Percentiles rank a stretch among this genome's conserved stretches.
Conservation (phyloP, 768 basidiomycete genomes). For the Leccinum uliginosum region DNA sequence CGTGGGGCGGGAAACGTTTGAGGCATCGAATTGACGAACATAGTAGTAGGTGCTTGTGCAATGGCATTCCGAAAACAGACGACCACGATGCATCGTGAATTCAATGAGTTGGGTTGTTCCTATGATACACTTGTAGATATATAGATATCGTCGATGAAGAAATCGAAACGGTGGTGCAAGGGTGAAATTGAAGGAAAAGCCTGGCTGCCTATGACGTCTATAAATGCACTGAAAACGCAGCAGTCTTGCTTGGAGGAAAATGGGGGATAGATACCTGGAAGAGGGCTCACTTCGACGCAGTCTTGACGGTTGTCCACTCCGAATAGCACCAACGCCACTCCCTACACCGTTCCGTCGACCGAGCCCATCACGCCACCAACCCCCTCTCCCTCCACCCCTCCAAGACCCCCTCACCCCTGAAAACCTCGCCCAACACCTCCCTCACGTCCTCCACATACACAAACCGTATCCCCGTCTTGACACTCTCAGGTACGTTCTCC, state of each 20-base stretch:
- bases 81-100: not conserved
- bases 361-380: slow-evolving; percentile 28
- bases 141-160: not conserved
- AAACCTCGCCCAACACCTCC: slow-evolving; percentile 87
- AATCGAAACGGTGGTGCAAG: not conserved
- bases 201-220: not conserved
- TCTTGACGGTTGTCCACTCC: not conserved
- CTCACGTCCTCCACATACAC: slow-evolving; percentile 93
- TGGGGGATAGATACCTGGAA: not conserved
- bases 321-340: not conserved
- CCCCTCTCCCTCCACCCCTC: slow-evolving; percentile 66
- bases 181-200: not conserved
- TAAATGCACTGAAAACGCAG: not conserved
- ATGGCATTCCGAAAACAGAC: not conserved
- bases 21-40: too few relatives aligned
- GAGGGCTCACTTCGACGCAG: not conserved
- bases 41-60: too few relatives aligned
- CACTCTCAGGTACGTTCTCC: slow-evolving; percentile 94
- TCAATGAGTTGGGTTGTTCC: not conserved
- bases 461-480: slow-evolving; percentile 91
- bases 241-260: not conserved
- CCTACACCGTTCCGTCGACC: not conserved
- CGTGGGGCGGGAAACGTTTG: too few relatives aligned
- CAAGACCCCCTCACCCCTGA: slow-evolving; percentile 54
- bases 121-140: not conserved